Percentiles rank a stretch among this genome's conserved stretches.
Evolutionary conservation across 345 rosid genomes (phyloP).

Genomic region (Salix brachista): DNA sequence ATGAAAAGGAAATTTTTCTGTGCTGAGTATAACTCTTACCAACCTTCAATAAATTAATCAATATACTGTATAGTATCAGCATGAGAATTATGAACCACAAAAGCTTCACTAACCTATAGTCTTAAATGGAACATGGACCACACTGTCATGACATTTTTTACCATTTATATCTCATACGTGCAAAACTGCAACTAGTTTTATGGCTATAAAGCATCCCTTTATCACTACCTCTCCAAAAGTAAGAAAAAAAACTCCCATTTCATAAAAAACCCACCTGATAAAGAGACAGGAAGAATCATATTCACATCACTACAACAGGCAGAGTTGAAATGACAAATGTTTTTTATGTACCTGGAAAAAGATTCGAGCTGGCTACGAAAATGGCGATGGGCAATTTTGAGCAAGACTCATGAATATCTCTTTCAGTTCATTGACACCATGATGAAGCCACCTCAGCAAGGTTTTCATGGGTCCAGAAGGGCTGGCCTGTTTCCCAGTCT

Average conservation of each 20-base stretch:
- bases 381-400: background rate
- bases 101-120: background rate
- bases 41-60: slow-evolving; percentile 15
- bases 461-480: slow-evolving; percentile 30
- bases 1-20: background rate
- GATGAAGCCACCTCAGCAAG: slow-evolving; percentile 30
- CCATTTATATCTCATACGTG: background rate
- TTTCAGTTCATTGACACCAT: slow-evolving; percentile 20
- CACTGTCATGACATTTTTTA: slow-evolving; percentile 5
- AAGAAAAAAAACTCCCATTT: background rate
- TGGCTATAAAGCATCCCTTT: background rate
- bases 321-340: background rate
- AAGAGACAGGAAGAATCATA: background rate
- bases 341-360: background rate
- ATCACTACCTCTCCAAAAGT: background rate
- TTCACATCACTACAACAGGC: background rate
- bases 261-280: background rate
- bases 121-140: slow-evolving; percentile 5
- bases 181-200: background rate
- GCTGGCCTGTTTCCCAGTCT: background rate
- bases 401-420: slow-evolving; percentile 17
- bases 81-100: slow-evolving; percentile 11
- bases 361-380: slow-evolving; percentile 3
- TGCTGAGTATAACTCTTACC: slow-evolving; percentile 17
- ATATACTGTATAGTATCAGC: background rate